Percentiles rank a stretch among this genome's conserved stretches.
phyloP scores from a whole-genome alignment of 2,329 filamentous ascomycete genomes.

The Microsporum canis region DNA sequence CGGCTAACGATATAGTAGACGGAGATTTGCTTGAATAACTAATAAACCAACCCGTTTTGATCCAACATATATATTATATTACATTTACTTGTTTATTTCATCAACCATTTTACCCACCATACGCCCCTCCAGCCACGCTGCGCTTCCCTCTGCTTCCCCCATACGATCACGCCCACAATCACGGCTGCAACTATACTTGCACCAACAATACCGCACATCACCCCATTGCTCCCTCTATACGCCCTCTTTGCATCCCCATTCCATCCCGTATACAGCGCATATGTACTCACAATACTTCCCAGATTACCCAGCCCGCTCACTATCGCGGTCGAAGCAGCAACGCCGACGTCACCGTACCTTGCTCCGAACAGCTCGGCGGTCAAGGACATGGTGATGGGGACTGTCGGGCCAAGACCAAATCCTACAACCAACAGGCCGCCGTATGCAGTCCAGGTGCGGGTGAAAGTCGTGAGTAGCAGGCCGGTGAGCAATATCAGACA shows the following conservation, averaged over 20 bases:
- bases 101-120: conserved; percentile 14
- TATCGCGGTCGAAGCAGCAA: conserved; percentile 72
- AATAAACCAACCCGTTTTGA: background rate
- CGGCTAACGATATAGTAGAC: too few species aligned
- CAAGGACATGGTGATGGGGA: conserved; percentile 92
- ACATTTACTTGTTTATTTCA: conserved; percentile 2
- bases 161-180: conserved; percentile 55
- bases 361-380: conserved; percentile 81
- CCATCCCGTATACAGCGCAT: conserved; percentile 83
- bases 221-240: conserved; percentile 72
- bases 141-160: conserved; percentile 25
- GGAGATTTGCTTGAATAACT: background rate
- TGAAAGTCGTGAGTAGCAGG: conserved; percentile 67
- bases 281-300: conserved; percentile 76
- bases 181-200: conserved; percentile 58
- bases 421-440: conserved; percentile 81
- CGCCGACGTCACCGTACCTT: conserved; percentile 80
- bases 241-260: conserved; percentile 61
- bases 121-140: conserved; percentile 30
- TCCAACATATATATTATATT: background rate
- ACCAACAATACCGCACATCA: conserved; percentile 76
- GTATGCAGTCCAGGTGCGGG: conserved; percentile 68
- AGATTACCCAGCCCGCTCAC: conserved; percentile 81
- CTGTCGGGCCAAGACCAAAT: conserved; percentile 80
- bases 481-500: conserved; percentile 71